These are phyloP conservation scores for Zygosaccharomyces pseudorouxii DNA, from an alignment of 805 yeast species.

Conservation along the genomic window DNA sequence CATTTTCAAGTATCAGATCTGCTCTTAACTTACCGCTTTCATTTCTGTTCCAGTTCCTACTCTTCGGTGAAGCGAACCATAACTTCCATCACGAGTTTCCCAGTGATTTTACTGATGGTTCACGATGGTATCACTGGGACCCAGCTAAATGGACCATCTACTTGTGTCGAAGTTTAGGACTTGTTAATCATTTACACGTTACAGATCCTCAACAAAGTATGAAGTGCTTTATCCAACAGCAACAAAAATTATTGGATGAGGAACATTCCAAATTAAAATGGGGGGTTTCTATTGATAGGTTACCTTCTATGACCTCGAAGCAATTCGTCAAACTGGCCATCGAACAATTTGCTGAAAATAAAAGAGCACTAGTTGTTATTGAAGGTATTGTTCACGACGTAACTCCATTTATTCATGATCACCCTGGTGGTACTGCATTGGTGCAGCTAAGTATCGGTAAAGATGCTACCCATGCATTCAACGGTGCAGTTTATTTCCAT, in stretches of 20 bases:
- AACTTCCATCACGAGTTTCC: conserved; percentile 96
- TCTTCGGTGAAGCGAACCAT: conserved; percentile 89
- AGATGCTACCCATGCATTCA: conserved; percentile 91
- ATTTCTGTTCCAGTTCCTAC: conserved; percentile 52
- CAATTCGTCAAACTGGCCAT: conserved; percentile 41
- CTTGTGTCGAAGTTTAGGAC: conserved; percentile 46
- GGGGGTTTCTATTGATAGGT: conserved; percentile 89
- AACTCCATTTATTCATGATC: conserved; percentile 83
- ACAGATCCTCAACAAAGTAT: conserved; percentile 50
- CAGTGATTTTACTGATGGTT: conserved; percentile 76
- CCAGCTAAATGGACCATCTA: conserved; percentile 79
- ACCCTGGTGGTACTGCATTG: conserved; percentile 87
- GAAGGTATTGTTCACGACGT: conserved; percentile 92
- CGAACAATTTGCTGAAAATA: conserved; percentile 40
- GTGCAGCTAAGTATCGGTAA: conserved; percentile 80
- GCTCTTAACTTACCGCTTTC: conserved; percentile 54
- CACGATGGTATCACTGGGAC: conserved; percentile 70
- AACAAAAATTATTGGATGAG: conserved; percentile 73
- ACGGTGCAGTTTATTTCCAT: conserved; percentile 91
- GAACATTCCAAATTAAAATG: conserved; percentile 77
- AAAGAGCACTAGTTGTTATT: conserved; percentile 68
- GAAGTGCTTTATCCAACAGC: conserved; percentile 71
- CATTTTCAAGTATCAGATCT: conserved; percentile 69
- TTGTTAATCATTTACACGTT: conserved; percentile 54
- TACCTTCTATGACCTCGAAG: conserved; percentile 62